Evolutionary conservation across 2,329 filamentous ascomycete genomes (phyloP), one percentile per base, ranked within the genome.

Genomic region (Leptographium procerum): DNA sequence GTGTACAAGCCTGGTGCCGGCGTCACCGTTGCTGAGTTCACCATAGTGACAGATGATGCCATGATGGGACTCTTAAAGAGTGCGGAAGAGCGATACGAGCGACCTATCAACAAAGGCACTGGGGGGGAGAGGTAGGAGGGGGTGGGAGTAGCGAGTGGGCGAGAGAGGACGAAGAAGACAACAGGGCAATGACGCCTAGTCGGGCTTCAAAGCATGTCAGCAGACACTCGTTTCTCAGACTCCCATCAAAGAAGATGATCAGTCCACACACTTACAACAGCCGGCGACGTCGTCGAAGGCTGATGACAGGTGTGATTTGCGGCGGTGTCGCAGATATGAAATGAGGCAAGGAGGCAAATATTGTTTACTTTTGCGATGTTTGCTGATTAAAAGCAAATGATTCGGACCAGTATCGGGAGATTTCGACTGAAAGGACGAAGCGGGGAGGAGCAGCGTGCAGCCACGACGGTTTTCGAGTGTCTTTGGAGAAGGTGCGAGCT

Each of bases 211-310:
- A 55, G 56, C 57, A 60, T 60, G 61, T 64, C 62, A 64, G 61
- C 50, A 56, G 57, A 63, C 61, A 59, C 45, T 56, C 56, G 56
- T 22, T 48, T 60, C 48, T 45, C 62, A 59, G 56, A 60, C 52
- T 58, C 60, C 60, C 63, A 63, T 64, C 60, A 57, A 64, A 58
- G 55, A 61, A 54, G 36, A 61, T 36, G 57, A 56, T 19, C 53
- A 57, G 57, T 55, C 54, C 52, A 59, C 62, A 64, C 62, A 64
- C 62, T 63, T 60, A 60, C 60, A 64, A 61, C 62, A 64, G 62
- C 60, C 62, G 59, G 59, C 61, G 62, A 64, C 61, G 55, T 24
- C 3, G 62, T 61, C 62, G 62, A 60, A 34, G 60, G 59, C 61
- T 63, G 62, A 61, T 63, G 62, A 61, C 53, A 58, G 51, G 56